Conservation (phyloP, 345 rosid species). For the Bruguiera gymnorhiza region DNA sequence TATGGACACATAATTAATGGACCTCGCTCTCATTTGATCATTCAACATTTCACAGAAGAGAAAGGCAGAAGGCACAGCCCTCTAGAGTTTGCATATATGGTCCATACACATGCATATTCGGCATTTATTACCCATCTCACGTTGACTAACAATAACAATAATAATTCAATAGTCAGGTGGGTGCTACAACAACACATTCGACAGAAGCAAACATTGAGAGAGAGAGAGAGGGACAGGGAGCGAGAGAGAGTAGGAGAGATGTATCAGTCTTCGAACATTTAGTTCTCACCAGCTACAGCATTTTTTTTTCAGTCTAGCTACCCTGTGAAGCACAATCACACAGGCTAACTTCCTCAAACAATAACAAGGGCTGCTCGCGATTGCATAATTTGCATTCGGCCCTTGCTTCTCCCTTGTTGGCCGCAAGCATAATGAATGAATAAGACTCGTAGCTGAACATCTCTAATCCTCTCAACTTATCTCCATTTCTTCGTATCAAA, state of each 20-base stretch:
- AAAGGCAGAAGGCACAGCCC: slow-evolving; percentile 2
- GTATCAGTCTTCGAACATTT: slow-evolving; percentile 26
- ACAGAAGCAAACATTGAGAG: slow-evolving; percentile 1
- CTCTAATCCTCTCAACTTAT: slow-evolving; percentile 12
- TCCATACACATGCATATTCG: slow-evolving; percentile 36
- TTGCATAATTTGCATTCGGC: background rate
- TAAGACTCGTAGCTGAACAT: background rate
- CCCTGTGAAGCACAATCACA: slow-evolving; percentile 21
- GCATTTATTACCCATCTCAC: slow-evolving; percentile 55
- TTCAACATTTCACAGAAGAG: slow-evolving; percentile 20
- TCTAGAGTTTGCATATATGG: slow-evolving; percentile 20
- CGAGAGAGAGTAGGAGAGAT: slow-evolving; percentile 10
- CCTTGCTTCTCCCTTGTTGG: slow-evolving; percentile 13
- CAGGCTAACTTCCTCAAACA: background rate
- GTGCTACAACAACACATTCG: slow-evolving; percentile 44
- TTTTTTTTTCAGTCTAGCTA: slow-evolving; percentile 24
- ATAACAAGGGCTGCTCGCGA: background rate
- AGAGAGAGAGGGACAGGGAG: background rate
- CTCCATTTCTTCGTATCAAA: slow-evolving; percentile 7
- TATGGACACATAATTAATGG: slow-evolving; percentile 36
- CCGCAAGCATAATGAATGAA: slow-evolving; percentile 10
- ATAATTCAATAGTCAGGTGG: slow-evolving; percentile 50
- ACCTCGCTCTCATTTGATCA: slow-evolving; percentile 26
- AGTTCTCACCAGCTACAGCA: slow-evolving; percentile 38
- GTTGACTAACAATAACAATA: slow-evolving; percentile 38